Base-by-base conservation (phyloP, 768 basidiomycete genomes). In the Xerocomellus intermedius region DNA sequence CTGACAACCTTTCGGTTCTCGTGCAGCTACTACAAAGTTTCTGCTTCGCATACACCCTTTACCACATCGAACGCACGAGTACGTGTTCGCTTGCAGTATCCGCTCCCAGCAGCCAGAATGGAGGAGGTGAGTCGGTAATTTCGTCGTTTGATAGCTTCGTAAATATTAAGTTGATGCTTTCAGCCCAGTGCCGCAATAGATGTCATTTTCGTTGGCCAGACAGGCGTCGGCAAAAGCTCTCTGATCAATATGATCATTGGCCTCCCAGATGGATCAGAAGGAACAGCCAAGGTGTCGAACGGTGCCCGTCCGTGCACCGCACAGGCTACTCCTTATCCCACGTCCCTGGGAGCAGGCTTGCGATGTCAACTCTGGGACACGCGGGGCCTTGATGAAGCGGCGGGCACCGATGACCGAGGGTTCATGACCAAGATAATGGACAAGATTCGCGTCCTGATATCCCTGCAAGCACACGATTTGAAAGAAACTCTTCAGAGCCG, bases 191-290 rank as follows among this genome's bases (percentile, higher is more conserved):
- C 22, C 26, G 50, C 56, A 47, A 48, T 55, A 44, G 59, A 67
- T 16, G 50, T 67, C 42, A 35, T 67, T 16, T 59, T 67, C 17
- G 67, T 57, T 30, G 66, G 66, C 24, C 61, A 61, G 42, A 67
- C 66, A 36, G 66, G 66, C 2, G 57, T 64, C 36, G 66, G 66
- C 5, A 67, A 67, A 43, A 67, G 66, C 44, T 38, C 67, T 1
- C 45, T 67, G 22, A 54, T 64, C 48, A 67, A 67, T 26, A 69
- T 67, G 66, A 43, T 67, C 55, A 58, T 41, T 33, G 50, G 48
- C 10, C 8, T 38, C 19, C n/a, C 1, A 36, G 66, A 68, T 19
- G n/a, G 22, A 0, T 10, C 49, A 35, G 0, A 8, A 7, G 17
- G 3, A 7, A 50, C 55, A 13, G 66, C 66, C 43, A 10, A n/a